Base-by-base conservation (phyloP, 345 rosid genomes). In the Eucalyptus shirleyi region DNA sequence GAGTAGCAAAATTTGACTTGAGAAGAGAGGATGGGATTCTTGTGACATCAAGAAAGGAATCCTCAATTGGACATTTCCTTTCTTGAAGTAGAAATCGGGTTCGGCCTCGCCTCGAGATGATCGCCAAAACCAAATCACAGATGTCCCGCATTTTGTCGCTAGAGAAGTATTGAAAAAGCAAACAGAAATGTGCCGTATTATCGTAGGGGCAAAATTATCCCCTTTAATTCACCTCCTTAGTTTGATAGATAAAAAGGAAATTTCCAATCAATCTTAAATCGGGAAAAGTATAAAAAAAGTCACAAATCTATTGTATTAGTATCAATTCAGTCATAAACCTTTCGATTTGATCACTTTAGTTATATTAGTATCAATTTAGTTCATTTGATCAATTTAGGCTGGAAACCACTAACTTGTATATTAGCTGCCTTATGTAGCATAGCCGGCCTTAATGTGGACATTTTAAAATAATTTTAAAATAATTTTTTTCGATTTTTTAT, bases 371-470 rank as follows among this genome's bases (percentile, higher is more conserved):
- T 51, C 8, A 51, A 17, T 17, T 51, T 18, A 51, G 23, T 51
- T 4, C 4, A 51, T 51, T 51, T 4, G 0, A 18, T 4, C 9
- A 51, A 51, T 51, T 51, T 51, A 51, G 0, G 9, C 9, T 51
- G 2, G 9, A 51, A 51, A 51, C 0, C 23, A 51, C 3, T 51
- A 3, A 51, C 23, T 17, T 51, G 55, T 51, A 51, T 51, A 51
- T 17, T 51, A 18, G 55, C 23, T 1, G 1, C 2, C 55, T 18
- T 51, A 51, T 17, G 4, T 18, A 18, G 56, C 21, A 51, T 0
- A 1, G 1, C 2, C 4, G 0, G 23, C 23, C 4, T 4, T 51
- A 51, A 51, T 7, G 23, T 18, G 4, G 9, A 51, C 4, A 51
- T 51, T 51, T 51, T 51, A 18, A 51, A 51, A 50, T 50, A 50